Percentiles rank a stretch among this genome's conserved stretches.
These are phyloP conservation scores for Penicillium brasilianum DNA, from an alignment of 2,329 filamentous ascomycete species.

Conservation along the genomic window DNA sequence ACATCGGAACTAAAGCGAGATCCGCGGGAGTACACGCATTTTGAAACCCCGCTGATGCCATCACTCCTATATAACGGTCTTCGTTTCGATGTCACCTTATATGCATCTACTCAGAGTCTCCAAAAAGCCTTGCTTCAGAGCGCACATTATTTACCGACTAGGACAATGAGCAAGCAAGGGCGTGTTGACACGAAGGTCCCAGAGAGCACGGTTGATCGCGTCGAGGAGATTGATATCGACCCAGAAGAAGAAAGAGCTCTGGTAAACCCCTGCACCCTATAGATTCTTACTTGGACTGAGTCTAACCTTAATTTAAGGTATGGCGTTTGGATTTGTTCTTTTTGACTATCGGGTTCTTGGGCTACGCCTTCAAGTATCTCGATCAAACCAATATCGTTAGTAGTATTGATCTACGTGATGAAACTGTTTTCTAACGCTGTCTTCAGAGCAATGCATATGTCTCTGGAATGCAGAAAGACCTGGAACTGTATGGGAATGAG, in stretches of 20 bases:
- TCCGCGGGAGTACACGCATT: background rate
- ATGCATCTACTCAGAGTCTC: too few species aligned
- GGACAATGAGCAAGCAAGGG: background rate
- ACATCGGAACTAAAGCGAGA: background rate
- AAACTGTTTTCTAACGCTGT: background rate
- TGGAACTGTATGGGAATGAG: background rate
- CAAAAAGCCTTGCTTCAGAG: background rate
- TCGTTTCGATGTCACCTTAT: background rate
- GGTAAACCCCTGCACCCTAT: background rate
- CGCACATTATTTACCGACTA: background rate
- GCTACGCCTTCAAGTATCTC: background rate
- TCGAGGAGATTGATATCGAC: background rate
- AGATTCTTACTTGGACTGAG: background rate
- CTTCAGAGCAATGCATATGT: background rate
- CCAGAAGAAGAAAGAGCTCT: background rate
- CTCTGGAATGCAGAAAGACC: background rate
- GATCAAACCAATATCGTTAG: conserved; percentile 1
- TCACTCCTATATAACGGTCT: background rate
- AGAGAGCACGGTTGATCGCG: background rate
- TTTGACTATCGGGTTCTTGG: background rate
- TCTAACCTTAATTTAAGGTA: background rate
- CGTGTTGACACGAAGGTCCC: background rate
- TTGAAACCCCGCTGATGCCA: conserved; percentile 1
- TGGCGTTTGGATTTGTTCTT: background rate
- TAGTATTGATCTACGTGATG: background rate